Evolutionary conservation across 129 eudicot species (phyloP), one percentile per base, ranked within the genome.

Genomic region (Smallanthus sonchifolius): DNA sequence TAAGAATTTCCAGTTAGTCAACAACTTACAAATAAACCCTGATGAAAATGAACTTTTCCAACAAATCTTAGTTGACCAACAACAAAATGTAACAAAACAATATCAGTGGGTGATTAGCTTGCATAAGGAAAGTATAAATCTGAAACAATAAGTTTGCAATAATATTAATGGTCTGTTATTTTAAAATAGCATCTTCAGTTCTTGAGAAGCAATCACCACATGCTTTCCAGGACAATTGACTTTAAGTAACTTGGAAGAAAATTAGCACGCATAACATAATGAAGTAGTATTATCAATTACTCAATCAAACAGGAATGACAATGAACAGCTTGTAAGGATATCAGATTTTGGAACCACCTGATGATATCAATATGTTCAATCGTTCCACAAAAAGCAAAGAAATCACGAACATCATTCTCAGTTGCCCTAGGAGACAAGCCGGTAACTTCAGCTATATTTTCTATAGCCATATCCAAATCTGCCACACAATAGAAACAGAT

Each of bases 311-410:
- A n/a, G 47, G 5, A 28, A 15, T 32, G 28, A 71, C 10, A 35
- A 40, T 17, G 19, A 69, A 37, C 19, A 77, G 47, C 37, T 32
- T 61, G 60, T 6, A 16, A 17, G 48, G 10, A 72, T 24, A 30
- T 16, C 6, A 67, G 13, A 39, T 60, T 36, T 6, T 38, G 39
- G 30, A 81, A 62, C 44, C 57, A 92, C 98, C 98, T 92, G 84
- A 92, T 72, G 47, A 89, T 82, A 34, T 92, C 98, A 16, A 92
- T 83, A 80, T 92, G 92, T 43, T 87, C 95, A 62, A 92, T 86
- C 51, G 84, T 67, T 54, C 98, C 98, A 83, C 98, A 89, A 65
- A 85, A 85, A 34, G 96, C 85, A 80, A 92, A 92, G 80, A 92
- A 92, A 70, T 90, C 89, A 59, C 75, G 67, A 36, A 92, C 92